These are phyloP conservation scores for Aspergillus vadensis DNA, from an alignment of 2,329 filamentous ascomycete genomes.

Conservation along the genomic window DNA sequence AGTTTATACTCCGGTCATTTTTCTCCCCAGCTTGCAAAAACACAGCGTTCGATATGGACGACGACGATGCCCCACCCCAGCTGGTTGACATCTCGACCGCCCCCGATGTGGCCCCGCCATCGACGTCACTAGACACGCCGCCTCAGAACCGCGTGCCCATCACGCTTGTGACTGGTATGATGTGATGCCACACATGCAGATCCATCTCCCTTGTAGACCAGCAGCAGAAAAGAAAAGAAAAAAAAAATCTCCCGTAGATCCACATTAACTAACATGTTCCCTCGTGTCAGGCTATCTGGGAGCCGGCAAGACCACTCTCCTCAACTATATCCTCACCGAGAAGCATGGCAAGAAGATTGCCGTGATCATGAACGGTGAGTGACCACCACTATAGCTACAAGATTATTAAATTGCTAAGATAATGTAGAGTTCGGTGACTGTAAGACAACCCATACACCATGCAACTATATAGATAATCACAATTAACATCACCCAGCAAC, in stretches of 20 bases:
- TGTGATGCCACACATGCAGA: conserved; percentile 5
- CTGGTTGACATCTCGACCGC: conserved; percentile 43
- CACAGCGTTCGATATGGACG: conserved; percentile 30
- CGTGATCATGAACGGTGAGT: conserved; percentile 86
- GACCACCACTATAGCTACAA: background rate
- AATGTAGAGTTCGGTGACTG: conserved; percentile 75
- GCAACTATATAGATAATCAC: too few species aligned
- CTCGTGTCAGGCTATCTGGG: conserved; percentile 77
- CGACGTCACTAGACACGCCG: conserved; percentile 28
- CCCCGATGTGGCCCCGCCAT: conserved; percentile 27
- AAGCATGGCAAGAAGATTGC: conserved; percentile 98
- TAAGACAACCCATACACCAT: conserved; percentile 48
- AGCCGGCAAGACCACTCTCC: conserved; percentile 88
- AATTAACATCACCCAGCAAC: conserved; percentile 59
- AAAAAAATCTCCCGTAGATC: background rate
- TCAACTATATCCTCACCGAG: conserved; percentile 94
- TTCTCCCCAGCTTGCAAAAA: background rate
- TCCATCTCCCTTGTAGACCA: background rate
- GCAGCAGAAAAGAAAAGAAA: background rate
- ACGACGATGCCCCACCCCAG: conserved; percentile 49
- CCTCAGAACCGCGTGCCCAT: conserved; percentile 49
- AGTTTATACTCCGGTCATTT: background rate
- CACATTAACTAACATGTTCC: background rate
- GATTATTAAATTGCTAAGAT: background rate
- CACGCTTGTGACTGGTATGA: conserved; percentile 53